These are phyloP conservation scores for Pythium folliculosum DNA, from an alignment of 352 stramenopile genomes.

Conservation along the genomic window DNA sequence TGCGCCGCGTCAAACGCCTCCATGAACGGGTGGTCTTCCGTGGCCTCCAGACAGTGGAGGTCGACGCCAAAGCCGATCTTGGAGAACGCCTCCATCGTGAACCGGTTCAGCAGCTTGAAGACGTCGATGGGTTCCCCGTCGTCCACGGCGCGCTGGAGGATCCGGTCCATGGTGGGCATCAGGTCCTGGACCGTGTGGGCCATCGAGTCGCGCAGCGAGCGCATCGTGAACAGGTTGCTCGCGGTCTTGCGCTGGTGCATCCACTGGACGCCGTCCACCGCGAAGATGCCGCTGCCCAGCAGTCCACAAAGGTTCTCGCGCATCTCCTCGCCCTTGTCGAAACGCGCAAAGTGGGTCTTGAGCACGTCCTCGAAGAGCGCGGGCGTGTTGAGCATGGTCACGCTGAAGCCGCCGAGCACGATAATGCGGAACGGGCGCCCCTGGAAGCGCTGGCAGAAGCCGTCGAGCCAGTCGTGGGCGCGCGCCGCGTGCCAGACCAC, in stretches of 20 bases:
- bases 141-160: background rate
- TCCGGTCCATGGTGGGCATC: background rate
- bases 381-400: slow-evolving; percentile 21
- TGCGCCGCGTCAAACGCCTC: slow-evolving; percentile 28
- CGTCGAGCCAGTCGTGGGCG: slow-evolving; percentile 26
- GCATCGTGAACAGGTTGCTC: slow-evolving; percentile 30
- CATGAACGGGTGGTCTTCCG: slow-evolving; percentile 27
- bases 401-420: background rate
- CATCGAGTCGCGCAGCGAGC: slow-evolving; percentile 27
- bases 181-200: slow-evolving; percentile 21
- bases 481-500: slow-evolving; percentile 9
- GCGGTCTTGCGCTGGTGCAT: slow-evolving; percentile 33
- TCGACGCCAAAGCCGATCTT: slow-evolving; percentile 35
- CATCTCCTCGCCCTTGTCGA: slow-evolving; percentile 25
- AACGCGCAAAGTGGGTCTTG: slow-evolving; percentile 33
- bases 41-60: slow-evolving; percentile 14
- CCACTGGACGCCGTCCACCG: slow-evolving; percentile 25
- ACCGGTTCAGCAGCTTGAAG: slow-evolving; percentile 25
- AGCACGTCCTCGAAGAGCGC: slow-evolving; percentile 33
- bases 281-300: slow-evolving; percentile 30
- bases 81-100: slow-evolving; percentile 33
- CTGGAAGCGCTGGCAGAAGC: slow-evolving; percentile 5
- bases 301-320: slow-evolving; percentile 20
- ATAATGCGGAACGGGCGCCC: slow-evolving; percentile 18
- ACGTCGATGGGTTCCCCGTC: slow-evolving; percentile 27